These are phyloP conservation scores for Arabidopsis arenosa DNA, from an alignment of 345 rosid genomes.

Conservation along the genomic window DNA sequence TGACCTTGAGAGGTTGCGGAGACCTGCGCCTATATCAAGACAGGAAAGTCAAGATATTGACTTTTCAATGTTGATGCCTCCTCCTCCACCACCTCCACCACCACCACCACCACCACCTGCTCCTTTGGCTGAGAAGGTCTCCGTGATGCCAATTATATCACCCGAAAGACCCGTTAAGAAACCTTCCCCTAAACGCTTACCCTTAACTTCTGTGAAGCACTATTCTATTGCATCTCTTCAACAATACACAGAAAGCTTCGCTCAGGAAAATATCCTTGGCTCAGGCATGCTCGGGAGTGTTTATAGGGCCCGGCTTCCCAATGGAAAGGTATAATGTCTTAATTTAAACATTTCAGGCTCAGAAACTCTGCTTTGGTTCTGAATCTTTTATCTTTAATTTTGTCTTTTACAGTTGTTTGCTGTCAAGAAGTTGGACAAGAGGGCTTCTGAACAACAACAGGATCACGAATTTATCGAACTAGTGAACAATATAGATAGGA, in stretches of 20 bases:
- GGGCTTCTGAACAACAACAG: slow-evolving; percentile 65
- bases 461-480: slow-evolving; percentile 83
- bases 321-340: slow-evolving; percentile 65
- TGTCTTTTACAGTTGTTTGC: slow-evolving; percentile 69
- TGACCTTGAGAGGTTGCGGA: slow-evolving; percentile 51
- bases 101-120: slow-evolving; percentile 69
- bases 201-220: slow-evolving; percentile 65
- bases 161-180: slow-evolving; percentile 54
- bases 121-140: slow-evolving; percentile 58
- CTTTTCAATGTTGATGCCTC: slow-evolving; percentile 56
- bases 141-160: slow-evolving; percentile 56
- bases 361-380: slow-evolving; percentile 8
- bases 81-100: slow-evolving; percentile 54
- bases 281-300: slow-evolving; percentile 95
- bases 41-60: slow-evolving; percentile 66
- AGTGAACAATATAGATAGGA: slow-evolving; percentile 75
- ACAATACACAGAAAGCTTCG: slow-evolving; percentile 93
- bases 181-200: slow-evolving; percentile 54
- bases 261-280: slow-evolving; percentile 87
- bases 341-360: neutral
- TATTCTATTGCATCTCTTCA: slow-evolving; percentile 95
- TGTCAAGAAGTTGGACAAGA: slow-evolving; percentile 89
- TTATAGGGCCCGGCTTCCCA: slow-evolving; percentile 85
- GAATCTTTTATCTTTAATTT: slow-evolving; percentile 27
- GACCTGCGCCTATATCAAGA: slow-evolving; percentile 43